Percentiles rank a stretch among this genome's conserved stretches.
These are phyloP conservation scores for Cinnamomum chago DNA, from an alignment of 164 flowering plant species.

Conservation along the genomic window DNA sequence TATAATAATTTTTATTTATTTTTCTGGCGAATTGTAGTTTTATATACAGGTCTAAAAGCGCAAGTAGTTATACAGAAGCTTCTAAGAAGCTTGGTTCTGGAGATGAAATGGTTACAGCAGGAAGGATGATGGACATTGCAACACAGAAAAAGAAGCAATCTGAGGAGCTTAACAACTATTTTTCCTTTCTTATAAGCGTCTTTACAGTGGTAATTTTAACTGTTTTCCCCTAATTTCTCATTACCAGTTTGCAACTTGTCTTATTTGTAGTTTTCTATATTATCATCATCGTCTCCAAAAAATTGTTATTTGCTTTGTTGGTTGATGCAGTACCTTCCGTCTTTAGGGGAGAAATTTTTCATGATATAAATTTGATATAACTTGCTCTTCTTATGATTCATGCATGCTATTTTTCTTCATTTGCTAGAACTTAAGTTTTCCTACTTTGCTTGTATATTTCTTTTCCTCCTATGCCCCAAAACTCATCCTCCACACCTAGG, in stretches of 20 bases:
- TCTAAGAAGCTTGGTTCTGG: conserved; percentile 12
- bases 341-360: no score
- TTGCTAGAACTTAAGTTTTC: no score
- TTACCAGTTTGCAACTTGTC: background rate
- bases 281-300: no score
- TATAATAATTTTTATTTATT: background rate
- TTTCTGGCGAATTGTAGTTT: conserved; percentile 9
- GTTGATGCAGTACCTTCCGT: no score
- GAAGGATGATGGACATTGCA: conserved; percentile 19
- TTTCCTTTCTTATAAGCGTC: conserved; percentile 10
- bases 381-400: no score
- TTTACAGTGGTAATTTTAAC: conserved; percentile 17
- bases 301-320: no score
- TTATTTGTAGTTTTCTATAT: background rate
- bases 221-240: no score
- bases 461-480: no score
- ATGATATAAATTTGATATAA: no score
- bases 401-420: no score
- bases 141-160: conserved; percentile 6
- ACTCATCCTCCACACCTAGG: no score
- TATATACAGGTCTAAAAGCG: conserved; percentile 4
- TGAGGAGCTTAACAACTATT: conserved; percentile 10
- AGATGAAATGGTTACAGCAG: conserved; percentile 20
- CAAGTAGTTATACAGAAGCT: conserved; percentile 14
- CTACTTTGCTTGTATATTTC: no score